Evolutionary conservation across 805 yeast species (phyloP), one percentile per base, ranked within the genome.

Genomic region (Candida maris): DNA sequence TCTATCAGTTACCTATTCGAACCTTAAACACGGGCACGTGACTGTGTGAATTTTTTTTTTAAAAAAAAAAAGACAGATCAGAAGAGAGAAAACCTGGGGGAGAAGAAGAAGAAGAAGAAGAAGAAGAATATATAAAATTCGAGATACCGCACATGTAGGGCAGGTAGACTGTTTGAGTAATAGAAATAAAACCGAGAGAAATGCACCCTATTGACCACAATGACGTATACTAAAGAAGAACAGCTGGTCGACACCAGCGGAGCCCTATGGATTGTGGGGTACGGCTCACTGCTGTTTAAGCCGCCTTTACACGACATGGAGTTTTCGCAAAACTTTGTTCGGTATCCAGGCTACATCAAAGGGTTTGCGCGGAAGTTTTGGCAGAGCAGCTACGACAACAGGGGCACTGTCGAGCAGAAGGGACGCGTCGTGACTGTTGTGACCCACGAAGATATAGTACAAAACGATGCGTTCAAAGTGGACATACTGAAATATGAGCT

Each of bases 361-460:
- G 96, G 96, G 2, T 87, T 67, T 48, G 75, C 81, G 1, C 70
- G 97, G 15, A 64, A 96, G 30, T 89, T 89, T 55, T 89, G 96
- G 96, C 97, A 89, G 59, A 74, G 85, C 23, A 81, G 93, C 8
- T 77, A 81, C 17, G 97, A 89, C 57, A 96, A 91, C 58, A 64
- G 97, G 35, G 97, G 97, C 1, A 83, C 94, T 0, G 87, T 86
- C 0, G 85, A 76, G 38, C 56, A 62, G n/a, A 95, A 95, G 1
- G 97, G 97, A 1, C 62, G 97, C 22, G 97, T 89, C 1, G 96
- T 76, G 7, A 89, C 97, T 0, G 64, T 89, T 30, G 67, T 89
- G 1, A 74, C 88, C 7, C 64, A 73, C 30, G 70, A 71, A 6
- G 78, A 77, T 39, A 67, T 83, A 13, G 54, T 72, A 18, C 35